phyloP scores from a whole-genome alignment of 2,329 filamentous ascomycete genomes.

The Escovopsis sp. region DNA sequence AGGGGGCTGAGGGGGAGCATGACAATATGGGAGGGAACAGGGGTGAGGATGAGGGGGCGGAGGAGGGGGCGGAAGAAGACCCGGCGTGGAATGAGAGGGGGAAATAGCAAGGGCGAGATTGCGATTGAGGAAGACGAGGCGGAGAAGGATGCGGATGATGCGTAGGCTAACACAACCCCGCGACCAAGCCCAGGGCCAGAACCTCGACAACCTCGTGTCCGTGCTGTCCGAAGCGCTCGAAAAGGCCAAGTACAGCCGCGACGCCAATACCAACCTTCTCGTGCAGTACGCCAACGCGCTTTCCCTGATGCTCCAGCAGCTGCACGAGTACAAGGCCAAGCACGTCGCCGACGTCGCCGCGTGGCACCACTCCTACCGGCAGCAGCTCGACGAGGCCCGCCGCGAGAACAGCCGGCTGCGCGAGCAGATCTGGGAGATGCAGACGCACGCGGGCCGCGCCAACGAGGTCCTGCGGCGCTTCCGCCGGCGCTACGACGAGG shows the following conservation, averaged over 20 bases:
- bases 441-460: constrained; percentile 40
- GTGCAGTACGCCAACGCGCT: constrained; percentile 42
- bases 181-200: constrained; percentile 44
- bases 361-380: constrained; percentile 52
- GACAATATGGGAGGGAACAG: no score
- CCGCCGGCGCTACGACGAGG: constrained; percentile 39
- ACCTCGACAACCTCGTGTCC: constrained; percentile 46
- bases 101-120: no score
- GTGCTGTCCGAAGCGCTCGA: constrained; percentile 47
- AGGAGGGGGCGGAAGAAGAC: no score
- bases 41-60: no score
- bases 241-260: constrained; percentile 42
- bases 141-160: no score
- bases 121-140: no score
- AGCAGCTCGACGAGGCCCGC: constrained; percentile 48
- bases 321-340: constrained; percentile 50
- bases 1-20: no score
- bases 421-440: constrained; percentile 53
- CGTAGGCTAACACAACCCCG: no score
- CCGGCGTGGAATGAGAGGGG: no score
- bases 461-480: constrained; percentile 44
- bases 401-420: constrained; percentile 47
- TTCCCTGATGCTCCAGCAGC: constrained; percentile 42
- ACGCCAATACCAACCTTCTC: constrained; percentile 43
- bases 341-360: constrained; percentile 45